Evolutionary conservation across 805 yeast species (phyloP).

Genomic region (Wickerhamiella brachini): DNA sequence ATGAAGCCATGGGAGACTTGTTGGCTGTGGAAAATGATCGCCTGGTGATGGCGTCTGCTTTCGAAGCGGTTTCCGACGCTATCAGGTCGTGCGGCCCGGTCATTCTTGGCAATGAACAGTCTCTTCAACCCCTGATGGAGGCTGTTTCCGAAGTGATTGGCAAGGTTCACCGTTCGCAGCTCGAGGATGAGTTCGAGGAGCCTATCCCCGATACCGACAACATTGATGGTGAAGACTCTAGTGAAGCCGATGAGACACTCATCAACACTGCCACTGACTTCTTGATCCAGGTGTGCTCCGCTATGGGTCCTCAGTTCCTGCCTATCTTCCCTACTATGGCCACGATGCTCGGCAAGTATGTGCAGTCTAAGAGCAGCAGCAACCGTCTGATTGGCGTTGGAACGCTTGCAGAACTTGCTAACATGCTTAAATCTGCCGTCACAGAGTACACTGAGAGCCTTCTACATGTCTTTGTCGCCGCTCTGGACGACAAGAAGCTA

Average conservation of each 20-base stretch:
- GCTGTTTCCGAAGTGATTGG: constrained; percentile 61
- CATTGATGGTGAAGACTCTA: constrained; percentile 39
- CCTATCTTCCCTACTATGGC: constrained; percentile 65
- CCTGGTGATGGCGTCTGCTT: constrained; percentile 62
- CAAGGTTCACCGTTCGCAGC: constrained; percentile 75
- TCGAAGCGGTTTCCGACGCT: constrained; percentile 61
- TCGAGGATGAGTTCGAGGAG: constrained; percentile 18
- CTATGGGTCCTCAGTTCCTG: constrained; percentile 67
- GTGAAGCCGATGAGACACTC: constrained; percentile 49
- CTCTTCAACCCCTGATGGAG: constrained; percentile 53
- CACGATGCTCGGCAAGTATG: constrained; percentile 38
- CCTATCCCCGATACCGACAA: constrained; percentile 37
- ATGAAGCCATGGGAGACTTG: constrained; percentile 47
- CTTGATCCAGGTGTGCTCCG: constrained; percentile 57
- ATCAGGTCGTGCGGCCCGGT: constrained; percentile 57
- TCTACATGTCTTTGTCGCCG: constrained; percentile 45
- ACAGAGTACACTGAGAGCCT: constrained; percentile 60
- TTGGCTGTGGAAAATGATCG: constrained; percentile 74
- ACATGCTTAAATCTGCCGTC: constrained; percentile 46
- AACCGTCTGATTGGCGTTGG: constrained; percentile 81
- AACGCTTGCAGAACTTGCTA: constrained; percentile 77
- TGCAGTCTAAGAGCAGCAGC: constrained; percentile 36
- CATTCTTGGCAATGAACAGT: constrained; percentile 41
- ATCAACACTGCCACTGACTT: constrained; percentile 81
- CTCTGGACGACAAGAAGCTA: constrained; percentile 60